Percentiles rank a stretch among this genome's conserved stretches.
These are phyloP conservation scores for Talaromyces thailandensis DNA, from an alignment of 495 filamentous ascomycete genomes.

Conservation along the genomic window DNA sequence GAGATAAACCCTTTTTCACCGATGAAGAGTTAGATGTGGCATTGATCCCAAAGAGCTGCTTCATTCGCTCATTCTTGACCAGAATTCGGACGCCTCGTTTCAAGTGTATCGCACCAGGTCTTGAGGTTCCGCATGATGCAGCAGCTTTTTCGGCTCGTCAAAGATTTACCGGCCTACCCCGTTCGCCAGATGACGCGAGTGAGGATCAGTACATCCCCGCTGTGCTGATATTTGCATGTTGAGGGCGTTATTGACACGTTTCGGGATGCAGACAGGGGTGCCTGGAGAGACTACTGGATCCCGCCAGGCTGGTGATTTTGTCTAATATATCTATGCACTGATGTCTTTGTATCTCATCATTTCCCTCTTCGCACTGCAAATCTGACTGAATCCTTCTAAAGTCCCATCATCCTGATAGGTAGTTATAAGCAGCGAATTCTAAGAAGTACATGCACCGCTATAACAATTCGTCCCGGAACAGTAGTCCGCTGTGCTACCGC, in stretches of 20 bases:
- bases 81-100: conserved; percentile 22
- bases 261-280: not conserved
- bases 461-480: not conserved
- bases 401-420: not conserved
- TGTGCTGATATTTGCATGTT: not conserved
- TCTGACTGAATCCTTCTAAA: not conserved
- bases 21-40: conserved; percentile 19
- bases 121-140: conserved; percentile 19
- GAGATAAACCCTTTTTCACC: conserved; percentile 13
- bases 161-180: conserved; percentile 14
- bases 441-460: not conserved
- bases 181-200: not conserved
- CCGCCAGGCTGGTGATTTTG: not conserved
- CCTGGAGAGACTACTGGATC: not conserved
- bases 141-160: conserved; percentile 16
- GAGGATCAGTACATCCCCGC: not conserved
- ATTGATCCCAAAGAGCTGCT: conserved; percentile 18
- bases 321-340: not conserved
- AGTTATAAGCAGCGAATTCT: not conserved
- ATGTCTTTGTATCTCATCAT: not conserved
- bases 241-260: not conserved
- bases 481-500: not conserved
- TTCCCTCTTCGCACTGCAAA: not conserved
- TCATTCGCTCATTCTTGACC: conserved; percentile 22
- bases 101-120: conserved; percentile 24